Base-by-base conservation (phyloP, 805 yeast species). In the Spathaspora arborariae region DNA sequence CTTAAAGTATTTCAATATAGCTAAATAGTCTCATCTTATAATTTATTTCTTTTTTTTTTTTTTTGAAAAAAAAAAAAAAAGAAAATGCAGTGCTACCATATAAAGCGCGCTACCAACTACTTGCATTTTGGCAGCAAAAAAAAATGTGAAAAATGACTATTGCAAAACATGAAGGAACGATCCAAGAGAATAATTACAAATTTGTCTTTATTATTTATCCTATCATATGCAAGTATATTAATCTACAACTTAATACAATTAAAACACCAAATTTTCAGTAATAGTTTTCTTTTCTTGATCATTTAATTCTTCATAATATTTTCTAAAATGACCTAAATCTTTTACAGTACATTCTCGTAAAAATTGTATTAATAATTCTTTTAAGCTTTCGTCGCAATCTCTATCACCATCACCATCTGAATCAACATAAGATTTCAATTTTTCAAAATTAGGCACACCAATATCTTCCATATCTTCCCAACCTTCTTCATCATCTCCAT, bases 391-490 rank as follows among this genome's bases (percentile, higher is more conserved):
- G 47, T 70, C 74, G 1, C 61, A 58, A 1, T 58, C 54, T 40
- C 56, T 55, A 8, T 58, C 60, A 16, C n/a, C 42, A 2, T 62
- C 67, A 13, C 59, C 63, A n/a, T 58, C 65, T 6, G 58, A 71
- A 41, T 69, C 76, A 5, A 81, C 78, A 52, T 79, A 85, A 4
- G 79, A 73, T 55, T 80, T 76, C 45, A 86, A 60, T 49, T 82
- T 83, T 20, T 82, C 86, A 57, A 74, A 84, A 41, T 80, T 78
- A 3, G 86, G 79, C 1, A 74, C 79, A 1, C 83, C 86, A 38
- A 80, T 67, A 42, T 81, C 87, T 13, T 84, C 89, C 50, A 84
- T 68, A 55, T 85, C 94, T 55, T 87, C 94, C 91, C 94, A 85
- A 1, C 77, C 89, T 19, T 71, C 84, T 11, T 68, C 80, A 35